Evolutionary conservation across 2,329 filamentous ascomycete genomes (phyloP).

Genomic region (Plectosphaerella plurivora): DNA sequence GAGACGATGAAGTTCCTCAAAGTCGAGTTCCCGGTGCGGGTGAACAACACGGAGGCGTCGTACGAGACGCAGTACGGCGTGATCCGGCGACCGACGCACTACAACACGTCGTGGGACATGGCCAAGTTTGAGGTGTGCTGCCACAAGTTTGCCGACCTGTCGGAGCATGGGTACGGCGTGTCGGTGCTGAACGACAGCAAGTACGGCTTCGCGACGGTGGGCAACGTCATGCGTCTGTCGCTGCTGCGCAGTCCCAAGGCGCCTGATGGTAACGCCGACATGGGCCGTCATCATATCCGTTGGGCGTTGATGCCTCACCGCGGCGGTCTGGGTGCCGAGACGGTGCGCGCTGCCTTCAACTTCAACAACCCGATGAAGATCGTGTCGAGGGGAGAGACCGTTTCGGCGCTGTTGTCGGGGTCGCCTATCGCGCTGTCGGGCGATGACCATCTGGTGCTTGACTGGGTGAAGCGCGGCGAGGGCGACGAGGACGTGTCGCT

Average conservation of each 20-base stretch:
- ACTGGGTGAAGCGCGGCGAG: slow-evolving; percentile 60
- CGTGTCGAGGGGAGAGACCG: not conserved
- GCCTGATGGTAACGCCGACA: slow-evolving; percentile 65
- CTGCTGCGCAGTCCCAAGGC: slow-evolving; percentile 63
- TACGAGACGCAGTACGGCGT: slow-evolving; percentile 68
- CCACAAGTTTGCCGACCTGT: slow-evolving; percentile 70
- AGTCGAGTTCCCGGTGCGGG: slow-evolving; percentile 64
- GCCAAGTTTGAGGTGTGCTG: slow-evolving; percentile 76
- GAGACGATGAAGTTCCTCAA: slow-evolving; percentile 69
- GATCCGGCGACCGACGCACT: slow-evolving; percentile 61
- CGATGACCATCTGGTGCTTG: slow-evolving; percentile 49
- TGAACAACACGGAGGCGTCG: slow-evolving; percentile 60
- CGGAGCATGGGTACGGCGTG: slow-evolving; percentile 64
- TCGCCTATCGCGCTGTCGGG: slow-evolving; percentile 44
- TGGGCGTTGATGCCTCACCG: slow-evolving; percentile 64
- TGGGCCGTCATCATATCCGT: slow-evolving; percentile 60
- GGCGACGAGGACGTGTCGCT: slow-evolving; percentile 35
- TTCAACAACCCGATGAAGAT: slow-evolving; percentile 60
- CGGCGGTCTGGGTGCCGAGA: slow-evolving; percentile 50
- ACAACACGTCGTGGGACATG: slow-evolving; percentile 72
- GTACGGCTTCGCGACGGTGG: slow-evolving; percentile 64
- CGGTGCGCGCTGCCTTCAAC: slow-evolving; percentile 58
- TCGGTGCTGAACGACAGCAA: slow-evolving; percentile 67
- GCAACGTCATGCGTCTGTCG: slow-evolving; percentile 63
- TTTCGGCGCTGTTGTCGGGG: not conserved